Conservation (phyloP, 306 rosid genomes). For the Morella rubra region DNA sequence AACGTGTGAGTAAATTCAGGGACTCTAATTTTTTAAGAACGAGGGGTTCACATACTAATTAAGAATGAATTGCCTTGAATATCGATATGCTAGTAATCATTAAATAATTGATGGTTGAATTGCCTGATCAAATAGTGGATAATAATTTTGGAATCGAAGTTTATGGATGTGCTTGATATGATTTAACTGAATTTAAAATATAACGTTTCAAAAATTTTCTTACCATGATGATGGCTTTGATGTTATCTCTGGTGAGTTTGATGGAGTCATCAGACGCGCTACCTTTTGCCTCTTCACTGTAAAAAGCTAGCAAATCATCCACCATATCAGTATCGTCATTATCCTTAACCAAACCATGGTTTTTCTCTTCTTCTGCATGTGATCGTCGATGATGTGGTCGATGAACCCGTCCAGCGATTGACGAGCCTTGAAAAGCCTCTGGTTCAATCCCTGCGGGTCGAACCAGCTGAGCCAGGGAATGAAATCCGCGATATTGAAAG, state of each 20-base stretch:
- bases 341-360: neutral
- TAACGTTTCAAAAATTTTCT: neutral
- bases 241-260: constrained; percentile 72
- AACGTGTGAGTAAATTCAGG: too few species aligned
- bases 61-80: too few species aligned
- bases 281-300: constrained; percentile 38
- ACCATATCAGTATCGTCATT: constrained; percentile 71
- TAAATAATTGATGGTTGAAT: too few species aligned
- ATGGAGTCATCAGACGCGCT: constrained; percentile 52
- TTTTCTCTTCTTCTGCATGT: constrained; percentile 34
- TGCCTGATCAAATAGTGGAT: too few species aligned
- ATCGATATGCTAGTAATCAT: too few species aligned
- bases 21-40: too few species aligned
- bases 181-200: too few species aligned
- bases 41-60: too few species aligned
- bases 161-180: too few species aligned
- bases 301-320: constrained; percentile 78
- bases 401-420: constrained; percentile 55
- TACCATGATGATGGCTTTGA: constrained; percentile 95
- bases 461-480: constrained; percentile 56
- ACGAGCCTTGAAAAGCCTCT: constrained; percentile 59
- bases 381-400: constrained; percentile 67
- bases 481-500: constrained; percentile 74
- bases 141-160: too few species aligned
- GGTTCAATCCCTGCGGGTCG: constrained; percentile 67